Base-by-base conservation (phyloP, 768 basidiomycete species). In the Rhodotorula toruloides region DNA sequence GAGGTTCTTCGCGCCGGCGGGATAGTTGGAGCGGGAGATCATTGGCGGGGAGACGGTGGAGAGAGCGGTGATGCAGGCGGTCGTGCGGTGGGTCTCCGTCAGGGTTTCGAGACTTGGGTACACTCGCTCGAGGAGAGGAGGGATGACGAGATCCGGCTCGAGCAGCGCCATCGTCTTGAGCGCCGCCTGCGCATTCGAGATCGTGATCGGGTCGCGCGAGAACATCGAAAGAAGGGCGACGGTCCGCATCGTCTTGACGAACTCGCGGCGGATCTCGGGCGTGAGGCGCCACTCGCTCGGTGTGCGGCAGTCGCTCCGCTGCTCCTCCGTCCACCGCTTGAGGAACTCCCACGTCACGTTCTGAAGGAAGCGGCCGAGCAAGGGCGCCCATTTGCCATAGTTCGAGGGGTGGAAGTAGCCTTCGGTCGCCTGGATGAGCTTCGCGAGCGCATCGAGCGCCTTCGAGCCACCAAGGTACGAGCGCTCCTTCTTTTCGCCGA, bases 361-460 rank as follows among this genome's bases (percentile, higher is more conserved):
- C 75, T 90, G 89, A 76, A 91, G 84, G 80, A 96, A 93, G 14
- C 87, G 88, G 63, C 87, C 65, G 48, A 64, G 71, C 29, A 39
- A 59, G 3, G 57, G 65, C 14, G 89, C 89, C 87, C 89, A 91
- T 17, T 83, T 80, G 14, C 90, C 90, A 3, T 88, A 88, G 74
- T 90, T 91, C 16, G 86, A 86, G 1, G 91, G 91, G 75, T 92
- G 91, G 79, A 92, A 94, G 79, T 91, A 91, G 61, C 86, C 86
- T 77, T 94, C 91, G 34, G 86, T 88, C 10, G 89, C 90, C 12
- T 88, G 88, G 71, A 94, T 85, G 67, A 94, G 79, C 76, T 86
- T 86, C 17, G 85, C 85, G n/a, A 94, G 79, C 13, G 90, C 88
- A 76, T 92, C 90, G 61, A 94, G 79, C 7, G 91, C 89, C 76